Base-by-base conservation (phyloP, 2,329 filamentous ascomycete species). In the Colletotrichum sp. region DNA sequence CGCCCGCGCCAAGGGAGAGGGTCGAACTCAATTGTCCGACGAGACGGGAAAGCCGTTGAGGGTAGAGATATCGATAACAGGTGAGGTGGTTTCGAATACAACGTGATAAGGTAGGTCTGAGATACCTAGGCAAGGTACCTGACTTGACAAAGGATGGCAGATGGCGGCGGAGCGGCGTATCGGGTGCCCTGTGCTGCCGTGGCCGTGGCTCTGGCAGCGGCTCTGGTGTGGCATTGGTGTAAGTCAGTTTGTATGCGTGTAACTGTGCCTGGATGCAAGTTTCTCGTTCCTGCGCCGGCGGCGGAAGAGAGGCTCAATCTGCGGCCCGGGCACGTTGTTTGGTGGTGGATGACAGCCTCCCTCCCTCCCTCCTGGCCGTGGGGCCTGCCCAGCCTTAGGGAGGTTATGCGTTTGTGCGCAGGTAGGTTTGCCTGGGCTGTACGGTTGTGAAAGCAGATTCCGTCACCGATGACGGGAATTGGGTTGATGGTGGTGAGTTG, bases 281-380 rank as follows among this genome's bases (percentile, higher is more conserved):
- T 52, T 27, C 52, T 68, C 43, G 74, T 76, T 76, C 74, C 71
- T 76, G 71, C 73, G 71, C 62, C 74, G 70, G 39, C 55, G 55
- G 27, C 32, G 43, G 25, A 43, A 48, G 32, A 48, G 66, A 75
- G 48, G 71, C 66, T 75, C 66, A 36, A 76, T 18, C 66, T 71
- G 74, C 61, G 74, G 66, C 71, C 71, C 66, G 71, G 71, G 74
- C 71, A 70, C 74, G 39, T 75, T 62, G 71, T 76, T 71, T 76
- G 74, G 28, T 69, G 65, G 36, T 60, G 56, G 64, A 64, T 70
- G 71, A 66, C 74, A 65, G 58, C 58, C 43, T 73, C 52, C 66
- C 61, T 72, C 52, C 62, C 69, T 60, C 60, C 55, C 30, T 67
- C n/a, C 15, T 34, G 64, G 56, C 70, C 58, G 22, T 56, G 64